Base-by-base conservation (phyloP, 2,329 filamentous ascomycete genomes). In the Venturia asperata region DNA sequence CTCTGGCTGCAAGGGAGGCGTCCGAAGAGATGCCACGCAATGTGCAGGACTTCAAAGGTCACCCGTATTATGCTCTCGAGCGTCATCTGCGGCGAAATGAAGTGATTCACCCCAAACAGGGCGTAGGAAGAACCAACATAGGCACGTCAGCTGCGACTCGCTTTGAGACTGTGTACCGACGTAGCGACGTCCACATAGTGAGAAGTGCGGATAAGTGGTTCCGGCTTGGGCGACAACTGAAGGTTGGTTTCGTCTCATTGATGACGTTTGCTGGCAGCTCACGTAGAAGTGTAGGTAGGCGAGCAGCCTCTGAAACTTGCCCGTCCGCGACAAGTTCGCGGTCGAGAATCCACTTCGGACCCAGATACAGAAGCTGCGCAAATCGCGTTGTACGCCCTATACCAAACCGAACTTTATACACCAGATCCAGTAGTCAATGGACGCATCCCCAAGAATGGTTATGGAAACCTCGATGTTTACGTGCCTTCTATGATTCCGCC, bases 161-260 rank as follows among this genome's bases (percentile, higher is more conserved):
- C 55, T 77, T 93, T 67, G 92, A 96, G 73, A 84, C 85, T 63
- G 87, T 99, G 0, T 99, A 91, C 73, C 86, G 92, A 30, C 84
- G 94, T 3, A 82, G 82, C 61, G 91, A 97, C 72, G 91, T 99
- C 0, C 86, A 90, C 63, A 72, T 86, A 5, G 91, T 91, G 1
- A 85, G 87, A 67, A 95, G 87, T 67, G 87, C 86, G 3, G 91
- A 96, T 69, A 91, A 89, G 68, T 99, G 94, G 95, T 97, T 94
- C 74, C 86, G 92, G 1, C 77, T 93, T 67, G 94, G 94, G 0
- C 83, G 91, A 34, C 87, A 92, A 68, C 85, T 99, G 9, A 90
- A 86, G 69, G 77, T 58, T 3, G 15, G 52, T 34, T 58, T 21
- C 19, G 21, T 37, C 30, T 37, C 52, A 37, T 3, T n/a, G 27